Evolutionary conservation across 2,329 filamentous ascomycete species (phyloP), one percentile per base, ranked within the genome.

Genomic region (Colletotrichum acutatum): DNA sequence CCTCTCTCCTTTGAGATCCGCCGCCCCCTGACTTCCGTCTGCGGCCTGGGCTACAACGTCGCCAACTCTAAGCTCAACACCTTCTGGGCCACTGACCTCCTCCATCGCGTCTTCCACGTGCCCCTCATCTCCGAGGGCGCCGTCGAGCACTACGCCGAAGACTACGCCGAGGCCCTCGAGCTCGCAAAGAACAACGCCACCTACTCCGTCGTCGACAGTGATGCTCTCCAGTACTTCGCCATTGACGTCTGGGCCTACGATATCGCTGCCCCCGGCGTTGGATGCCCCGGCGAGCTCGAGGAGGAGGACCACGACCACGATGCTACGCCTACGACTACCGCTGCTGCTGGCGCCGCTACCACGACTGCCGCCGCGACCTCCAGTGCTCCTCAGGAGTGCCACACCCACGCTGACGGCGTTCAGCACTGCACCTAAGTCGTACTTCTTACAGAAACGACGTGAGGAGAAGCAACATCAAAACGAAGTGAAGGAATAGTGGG

Each of bases 211-310:
- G 83, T 86, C 32, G 91, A 94, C 81, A 91, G 88, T 37, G 87
- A 92, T 74, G 86, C 88, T 0, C 83, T 94, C 54, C 90, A 92
- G 81, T 92, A 91, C 80, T 94, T 94, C 78, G 91, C 92, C 5
- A 86, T 92, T 7, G 90, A 93, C 71, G 90, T 85, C 1, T 94
- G 91, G 79, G 91, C 91, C 0, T 90, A 87, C 75, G 91, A 93
- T 72, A 86, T 93, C 76, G 89, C 89, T 8, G 83, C 89, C 5
- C 91, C 91, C 0, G 91, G 91, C 0, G 84, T 87, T 32, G 91
- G 91, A 0, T 93, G 91, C 78, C 79, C 87, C 0, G 90, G 91
- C 3, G 83, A 83, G 75, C 53, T 66, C 22, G 58, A 71, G 19
- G 53, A 66, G 59, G 61, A 74, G 26, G 37, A 42, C 37, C 8